phyloP scores from a whole-genome alignment of 345 rosid genomes.

The Brassica nigra region DNA sequence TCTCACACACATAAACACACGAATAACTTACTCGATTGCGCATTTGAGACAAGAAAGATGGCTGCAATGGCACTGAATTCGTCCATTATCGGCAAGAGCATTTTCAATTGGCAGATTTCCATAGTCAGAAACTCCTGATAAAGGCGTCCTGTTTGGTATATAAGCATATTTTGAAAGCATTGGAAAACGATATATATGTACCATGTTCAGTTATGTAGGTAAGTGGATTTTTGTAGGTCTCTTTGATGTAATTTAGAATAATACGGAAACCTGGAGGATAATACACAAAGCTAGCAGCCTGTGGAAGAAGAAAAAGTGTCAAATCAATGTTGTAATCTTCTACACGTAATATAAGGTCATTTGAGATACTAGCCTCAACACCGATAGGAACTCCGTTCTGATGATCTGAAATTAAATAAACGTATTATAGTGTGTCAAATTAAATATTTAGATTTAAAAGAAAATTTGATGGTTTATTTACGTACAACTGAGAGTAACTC shows the following conservation, averaged over 20 bases:
- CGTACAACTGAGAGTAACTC: constrained; percentile 30
- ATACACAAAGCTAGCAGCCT: not conserved
- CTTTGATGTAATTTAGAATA: constrained; percentile 25
- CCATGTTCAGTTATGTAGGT: constrained; percentile 41
- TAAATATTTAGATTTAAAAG: not conserved
- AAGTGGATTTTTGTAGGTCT: constrained; percentile 23
- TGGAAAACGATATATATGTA: not conserved
- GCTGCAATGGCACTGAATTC: constrained; percentile 29
- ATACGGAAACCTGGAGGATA: constrained; percentile 12
- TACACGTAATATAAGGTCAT: not conserved
- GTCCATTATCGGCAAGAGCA: constrained; percentile 31
- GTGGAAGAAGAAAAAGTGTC: not conserved
- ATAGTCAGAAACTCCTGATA: constrained; percentile 29
- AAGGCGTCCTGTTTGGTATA: too few species aligned
- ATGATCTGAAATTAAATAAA: not conserved
- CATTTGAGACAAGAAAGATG: constrained; percentile 38
- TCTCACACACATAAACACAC: not conserved
- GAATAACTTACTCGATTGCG: constrained; percentile 26
- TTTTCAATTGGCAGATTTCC: constrained; percentile 14
- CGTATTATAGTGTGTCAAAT: not conserved
- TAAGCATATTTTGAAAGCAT: not conserved
- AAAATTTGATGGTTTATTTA: not conserved
- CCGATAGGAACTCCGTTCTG: constrained; percentile 26
- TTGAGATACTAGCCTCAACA: not conserved
- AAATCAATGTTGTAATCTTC: not conserved